Conservation (phyloP, 139 green algal species). For the Chlorella vulgaris region DNA sequence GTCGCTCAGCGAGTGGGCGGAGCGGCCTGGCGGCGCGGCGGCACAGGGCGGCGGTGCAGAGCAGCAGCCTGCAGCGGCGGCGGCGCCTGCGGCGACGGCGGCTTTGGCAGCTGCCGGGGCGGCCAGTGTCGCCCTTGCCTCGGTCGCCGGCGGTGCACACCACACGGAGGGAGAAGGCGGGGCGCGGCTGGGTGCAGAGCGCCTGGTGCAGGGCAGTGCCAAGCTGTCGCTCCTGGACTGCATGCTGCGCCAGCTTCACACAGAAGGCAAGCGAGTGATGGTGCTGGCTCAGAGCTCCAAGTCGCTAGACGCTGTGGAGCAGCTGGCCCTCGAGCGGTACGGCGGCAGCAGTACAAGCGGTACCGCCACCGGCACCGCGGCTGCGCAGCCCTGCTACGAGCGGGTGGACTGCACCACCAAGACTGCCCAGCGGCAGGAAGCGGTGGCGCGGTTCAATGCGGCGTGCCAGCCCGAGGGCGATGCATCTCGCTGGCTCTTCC, state of each 20-base stretch:
- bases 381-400: slow-evolving; percentile 15
- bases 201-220: slow-evolving; percentile 45
- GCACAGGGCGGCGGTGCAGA: background rate
- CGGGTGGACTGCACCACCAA: slow-evolving; percentile 59
- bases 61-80: background rate
- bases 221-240: slow-evolving; percentile 74
- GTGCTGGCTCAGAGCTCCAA: slow-evolving; percentile 62
- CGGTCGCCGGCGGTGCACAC: background rate
- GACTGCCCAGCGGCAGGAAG: slow-evolving; percentile 47
- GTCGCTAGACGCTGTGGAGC: slow-evolving; percentile 61
- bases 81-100: slow-evolving; percentile 28
- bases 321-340: slow-evolving; percentile 43
- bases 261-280: slow-evolving; percentile 51
- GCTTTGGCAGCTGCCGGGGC: background rate
- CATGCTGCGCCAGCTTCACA: slow-evolving; percentile 58
- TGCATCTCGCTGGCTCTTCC: slow-evolving; percentile 53
- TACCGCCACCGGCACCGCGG: too few relatives aligned
- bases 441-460: slow-evolving; percentile 62
- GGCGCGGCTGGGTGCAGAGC: background rate
- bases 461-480: background rate
- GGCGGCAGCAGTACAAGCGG: slow-evolving; percentile 8
- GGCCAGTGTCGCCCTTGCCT: background rate
- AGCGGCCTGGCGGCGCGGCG: background rate
- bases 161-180: slow-evolving; percentile 3
- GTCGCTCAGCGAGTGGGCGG: slow-evolving; percentile 19